Base-by-base conservation (phyloP, 2,329 filamentous ascomycete genomes). In the Penicillium sp. region DNA sequence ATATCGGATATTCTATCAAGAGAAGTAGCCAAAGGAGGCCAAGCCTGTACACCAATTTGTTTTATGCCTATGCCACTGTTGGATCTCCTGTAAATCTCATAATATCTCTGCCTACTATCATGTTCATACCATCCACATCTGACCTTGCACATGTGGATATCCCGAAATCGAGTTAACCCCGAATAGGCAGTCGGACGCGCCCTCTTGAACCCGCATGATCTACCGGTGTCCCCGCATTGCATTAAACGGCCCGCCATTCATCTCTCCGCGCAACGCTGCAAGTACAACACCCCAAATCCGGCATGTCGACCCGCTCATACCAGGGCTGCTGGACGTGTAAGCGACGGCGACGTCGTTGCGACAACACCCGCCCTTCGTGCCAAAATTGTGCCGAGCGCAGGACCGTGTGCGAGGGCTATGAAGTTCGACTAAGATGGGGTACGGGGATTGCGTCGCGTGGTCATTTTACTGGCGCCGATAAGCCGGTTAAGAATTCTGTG, bases 291-390 rank as follows among this genome's bases (percentile, higher is more conserved):
- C 13, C 56, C 52, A n/a, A 7, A 57, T 47, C 28, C 44, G 54
- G 62, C 28, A 64, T 65, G 63, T 61, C 60, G 61, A 64, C 62
- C 49, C 62, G 64, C 21, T 62, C 61, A 13, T 53, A 59, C 40
- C 50, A 58, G 9, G 61, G 63, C 2, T 65, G 63, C 26, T 65
- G 63, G 63, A 66, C 63, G 3, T 67, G 64, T 48, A 67, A 67
- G 50, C 44, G 51, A 13, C 54, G 54, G 13, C 61, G 59, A 2
- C 58, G 64, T 4, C 59, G 61, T 40, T 67, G 64, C 50, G 64
- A 67, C 41, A 55, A 57, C 7, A 31, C 52, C 7, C 61, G 57
- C 4, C 64, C 64, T 3, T 46, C 43, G 7, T 67, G 64, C 45
- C 48, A 53, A 26, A 55, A 53, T 26, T 65, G 63, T 35, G 15